phyloP scores from a whole-genome alignment of 352 stramenopile genomes.

The Phytophthora macrochlamydospora region DNA sequence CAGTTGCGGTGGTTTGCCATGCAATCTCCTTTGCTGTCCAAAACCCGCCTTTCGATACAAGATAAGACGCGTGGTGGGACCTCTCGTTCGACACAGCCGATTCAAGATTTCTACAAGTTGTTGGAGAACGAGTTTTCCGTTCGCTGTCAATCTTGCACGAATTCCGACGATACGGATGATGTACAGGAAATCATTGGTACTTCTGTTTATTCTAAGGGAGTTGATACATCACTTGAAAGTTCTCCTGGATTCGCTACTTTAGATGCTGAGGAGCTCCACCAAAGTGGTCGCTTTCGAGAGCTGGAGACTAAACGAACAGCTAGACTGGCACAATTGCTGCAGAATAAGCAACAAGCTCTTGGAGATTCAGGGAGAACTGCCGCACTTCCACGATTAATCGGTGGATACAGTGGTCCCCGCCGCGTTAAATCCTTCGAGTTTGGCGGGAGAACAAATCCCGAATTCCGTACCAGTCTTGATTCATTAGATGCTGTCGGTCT shows the following conservation, averaged over 20 bases:
- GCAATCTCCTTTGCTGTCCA: conserved; percentile 18
- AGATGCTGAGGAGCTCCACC: conserved; percentile 44
- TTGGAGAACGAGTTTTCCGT: conserved; percentile 34
- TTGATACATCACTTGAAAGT: conserved; percentile 6
- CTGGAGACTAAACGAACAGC: conserved; percentile 63
- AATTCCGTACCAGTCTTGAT: too few species aligned
- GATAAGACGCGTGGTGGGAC: conserved; percentile 12
- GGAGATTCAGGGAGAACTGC: conserved; percentile 59
- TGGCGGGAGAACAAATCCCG: not conserved
- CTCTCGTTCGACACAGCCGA: conserved; percentile 18
- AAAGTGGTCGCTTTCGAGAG: conserved; percentile 53
- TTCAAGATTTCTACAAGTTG: conserved; percentile 48
- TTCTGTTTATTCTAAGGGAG: conserved; percentile 10
- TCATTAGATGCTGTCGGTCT: conserved; percentile 26
- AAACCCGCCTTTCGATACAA: not conserved
- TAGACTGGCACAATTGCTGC: conserved; percentile 46
- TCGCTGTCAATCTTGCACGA: conserved; percentile 7
- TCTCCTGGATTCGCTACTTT: conserved; percentile 3
- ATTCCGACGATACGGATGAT: conserved; percentile 11
- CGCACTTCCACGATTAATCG: conserved; percentile 68
- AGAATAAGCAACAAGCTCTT: conserved; percentile 62
- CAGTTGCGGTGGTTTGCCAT: conserved; percentile 38
- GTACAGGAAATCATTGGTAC: conserved; percentile 5
- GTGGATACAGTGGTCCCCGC: conserved; percentile 67
- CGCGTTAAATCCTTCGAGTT: conserved; percentile 68